phyloP scores from a whole-genome alignment of 345 rosid species.

The Populus nigra region DNA sequence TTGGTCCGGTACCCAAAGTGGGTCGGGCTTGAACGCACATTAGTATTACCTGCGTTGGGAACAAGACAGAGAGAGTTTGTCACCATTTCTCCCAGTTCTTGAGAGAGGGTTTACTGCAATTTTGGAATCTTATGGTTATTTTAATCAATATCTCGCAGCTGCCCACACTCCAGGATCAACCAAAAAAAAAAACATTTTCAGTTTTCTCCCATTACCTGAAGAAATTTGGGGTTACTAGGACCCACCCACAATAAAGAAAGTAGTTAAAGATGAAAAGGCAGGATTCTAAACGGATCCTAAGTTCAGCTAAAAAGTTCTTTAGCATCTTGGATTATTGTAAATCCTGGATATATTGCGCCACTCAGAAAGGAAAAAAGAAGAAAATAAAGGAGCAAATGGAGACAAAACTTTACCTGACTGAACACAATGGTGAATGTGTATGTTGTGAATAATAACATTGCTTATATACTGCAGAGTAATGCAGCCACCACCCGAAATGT shows the following conservation, averaged over 20 bases:
- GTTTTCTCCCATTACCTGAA: too few species aligned
- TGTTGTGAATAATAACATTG: conserved; percentile 84
- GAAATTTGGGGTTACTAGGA: not conserved
- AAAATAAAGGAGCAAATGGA: not conserved
- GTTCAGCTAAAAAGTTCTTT: not conserved
- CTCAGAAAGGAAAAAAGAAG: not conserved
- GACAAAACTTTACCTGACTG: conserved; percentile 50
- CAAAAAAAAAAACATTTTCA: too few species aligned
- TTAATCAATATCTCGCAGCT: too few species aligned
- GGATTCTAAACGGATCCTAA: not conserved
- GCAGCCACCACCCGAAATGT: conserved; percentile 92
- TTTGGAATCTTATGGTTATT: too few species aligned
- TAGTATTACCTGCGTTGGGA: conserved; percentile 52
- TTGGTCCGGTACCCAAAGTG: conserved; percentile 73
- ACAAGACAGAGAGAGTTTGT: not conserved
- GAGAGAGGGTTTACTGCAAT: too few species aligned
- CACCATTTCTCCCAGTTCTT: too few species aligned
- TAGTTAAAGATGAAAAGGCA: not conserved
- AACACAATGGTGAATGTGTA: conserved; percentile 85
- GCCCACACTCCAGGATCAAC: too few species aligned
- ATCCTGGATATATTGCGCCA: too few species aligned
- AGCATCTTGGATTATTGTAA: too few species aligned
- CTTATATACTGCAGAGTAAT: conserved; percentile 83
- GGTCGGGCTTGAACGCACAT: conserved; percentile 79
- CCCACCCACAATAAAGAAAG: not conserved